Conservation (phyloP, 208 protist genomes). For the Leptomonas pyrrhocoris region DNA sequence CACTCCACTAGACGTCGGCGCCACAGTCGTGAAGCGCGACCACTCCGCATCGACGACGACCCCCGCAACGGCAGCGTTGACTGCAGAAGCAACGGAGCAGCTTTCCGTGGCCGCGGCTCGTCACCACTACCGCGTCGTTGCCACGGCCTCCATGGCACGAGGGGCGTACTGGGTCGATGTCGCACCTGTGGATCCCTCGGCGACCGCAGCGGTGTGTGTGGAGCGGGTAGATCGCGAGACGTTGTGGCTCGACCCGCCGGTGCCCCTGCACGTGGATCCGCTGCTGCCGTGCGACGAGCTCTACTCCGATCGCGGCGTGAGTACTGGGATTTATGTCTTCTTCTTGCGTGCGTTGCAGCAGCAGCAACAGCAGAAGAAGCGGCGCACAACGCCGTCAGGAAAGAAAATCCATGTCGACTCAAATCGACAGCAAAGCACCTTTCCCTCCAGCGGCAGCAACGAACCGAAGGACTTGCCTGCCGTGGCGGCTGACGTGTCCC, state of each 20-base stretch:
- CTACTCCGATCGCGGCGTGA: conserved; percentile 48
- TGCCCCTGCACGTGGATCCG: conserved; percentile 45
- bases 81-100: not conserved
- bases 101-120: not conserved
- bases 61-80: not conserved
- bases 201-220: not conserved
- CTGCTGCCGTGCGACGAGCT: conserved; percentile 70
- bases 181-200: not conserved
- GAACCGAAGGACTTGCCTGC: not conserved
- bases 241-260: conserved; percentile 42
- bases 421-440: too few relatives aligned
- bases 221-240: conserved; percentile 42
- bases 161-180: conserved; percentile 55
- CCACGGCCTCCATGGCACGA: conserved; percentile 27
- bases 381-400: not conserved
- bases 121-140: conserved; percentile 16
- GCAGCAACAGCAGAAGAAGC: conserved; percentile 1
- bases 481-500: conserved; percentile 8
- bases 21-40: conserved; percentile 14
- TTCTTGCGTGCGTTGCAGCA: conserved; percentile 39
- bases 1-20: conserved; percentile 53
- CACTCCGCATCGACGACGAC: not conserved
- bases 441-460: not conserved
- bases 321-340: conserved; percentile 52
- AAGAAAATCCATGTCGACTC: too few relatives aligned